Evolutionary conservation across 2,329 filamentous ascomycete species (phyloP).

Genomic region (Diaporthe sp.): DNA sequence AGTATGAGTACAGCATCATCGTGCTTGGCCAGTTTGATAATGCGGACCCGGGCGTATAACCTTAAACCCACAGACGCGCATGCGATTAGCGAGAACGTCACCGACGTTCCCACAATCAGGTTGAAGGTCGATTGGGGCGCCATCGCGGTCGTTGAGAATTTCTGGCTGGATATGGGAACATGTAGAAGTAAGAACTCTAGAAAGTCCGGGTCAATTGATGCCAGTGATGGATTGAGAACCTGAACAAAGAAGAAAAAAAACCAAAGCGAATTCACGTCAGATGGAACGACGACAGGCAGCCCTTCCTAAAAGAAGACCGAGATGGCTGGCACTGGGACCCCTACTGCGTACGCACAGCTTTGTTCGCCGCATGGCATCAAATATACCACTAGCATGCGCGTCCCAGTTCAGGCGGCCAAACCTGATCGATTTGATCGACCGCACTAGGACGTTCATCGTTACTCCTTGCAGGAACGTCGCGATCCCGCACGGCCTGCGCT

Average conservation of each 20-base stretch:
- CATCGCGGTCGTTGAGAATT: background rate
- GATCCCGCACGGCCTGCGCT: slow-evolving; percentile 17
- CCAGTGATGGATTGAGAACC: background rate
- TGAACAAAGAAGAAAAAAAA: background rate
- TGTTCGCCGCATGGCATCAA: background rate
- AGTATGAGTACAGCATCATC: slow-evolving; percentile 16
- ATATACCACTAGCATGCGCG: background rate
- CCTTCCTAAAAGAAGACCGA: slow-evolving; percentile 1
- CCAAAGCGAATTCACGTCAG: background rate
- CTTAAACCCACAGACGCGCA: slow-evolving; percentile 30
- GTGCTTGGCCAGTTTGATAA: slow-evolving; percentile 13
- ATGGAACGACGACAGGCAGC: background rate
- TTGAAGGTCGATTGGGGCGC: slow-evolving; percentile 6
- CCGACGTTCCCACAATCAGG: background rate
- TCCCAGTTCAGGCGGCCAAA: background rate
- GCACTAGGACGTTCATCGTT: background rate
- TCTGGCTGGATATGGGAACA: background rate
- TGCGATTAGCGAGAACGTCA: slow-evolving; percentile 7
- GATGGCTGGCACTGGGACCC: background rate
- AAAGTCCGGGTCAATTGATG: background rate
- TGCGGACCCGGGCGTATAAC: slow-evolving; percentile 24
- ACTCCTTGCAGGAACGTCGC: background rate
- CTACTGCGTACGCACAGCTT: background rate
- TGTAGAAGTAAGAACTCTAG: background rate
- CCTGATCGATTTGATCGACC: slow-evolving; percentile 7